A percentile compares a stretch with the other conserved stretches of the same genome.
Evolutionary conservation across 2,329 filamentous ascomycete genomes (phyloP).

Genomic region (Claviceps capensis): DNA sequence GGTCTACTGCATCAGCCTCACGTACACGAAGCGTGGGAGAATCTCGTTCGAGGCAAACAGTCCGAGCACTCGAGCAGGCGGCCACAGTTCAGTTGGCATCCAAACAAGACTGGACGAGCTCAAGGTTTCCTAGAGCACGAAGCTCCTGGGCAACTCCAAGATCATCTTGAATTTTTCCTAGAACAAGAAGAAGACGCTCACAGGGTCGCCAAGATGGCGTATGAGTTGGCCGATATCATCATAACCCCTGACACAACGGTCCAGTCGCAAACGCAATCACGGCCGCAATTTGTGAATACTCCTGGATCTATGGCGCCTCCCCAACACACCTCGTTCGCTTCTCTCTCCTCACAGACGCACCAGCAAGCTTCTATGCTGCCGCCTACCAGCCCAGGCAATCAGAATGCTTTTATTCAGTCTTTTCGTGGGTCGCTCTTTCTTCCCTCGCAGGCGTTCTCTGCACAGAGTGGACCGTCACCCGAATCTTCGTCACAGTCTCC

Average conservation of each 20-base stretch:
- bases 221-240: constrained; percentile 38
- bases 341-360: constrained; percentile 19
- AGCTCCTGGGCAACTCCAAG: constrained; percentile 47
- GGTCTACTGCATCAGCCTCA: constrained; percentile 52
- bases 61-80: constrained; percentile 39
- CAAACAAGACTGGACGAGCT: constrained; percentile 39
- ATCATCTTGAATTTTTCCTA: constrained; percentile 51
- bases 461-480: constrained; percentile 17
- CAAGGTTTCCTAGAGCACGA: constrained; percentile 49
- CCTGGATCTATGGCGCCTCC: constrained; percentile 12
- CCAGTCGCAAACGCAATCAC: not conserved
- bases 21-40: constrained; percentile 48
- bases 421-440: constrained; percentile 22
- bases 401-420: constrained; percentile 15
- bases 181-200: constrained; percentile 42
- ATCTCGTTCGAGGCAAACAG: constrained; percentile 37
- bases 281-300: constrained; percentile 16
- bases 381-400: constrained; percentile 10
- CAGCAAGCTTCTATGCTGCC: constrained; percentile 14
- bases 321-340: constrained; percentile 18
- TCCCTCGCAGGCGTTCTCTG: constrained; percentile 17
- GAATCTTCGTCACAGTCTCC: constrained; percentile 20
- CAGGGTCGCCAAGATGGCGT: constrained; percentile 43
- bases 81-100: constrained; percentile 49
- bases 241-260: constrained; percentile 19